These are phyloP conservation scores for Chenopodium suecicum DNA, from an alignment of 148 eudicot genomes.

Conservation along the genomic window DNA sequence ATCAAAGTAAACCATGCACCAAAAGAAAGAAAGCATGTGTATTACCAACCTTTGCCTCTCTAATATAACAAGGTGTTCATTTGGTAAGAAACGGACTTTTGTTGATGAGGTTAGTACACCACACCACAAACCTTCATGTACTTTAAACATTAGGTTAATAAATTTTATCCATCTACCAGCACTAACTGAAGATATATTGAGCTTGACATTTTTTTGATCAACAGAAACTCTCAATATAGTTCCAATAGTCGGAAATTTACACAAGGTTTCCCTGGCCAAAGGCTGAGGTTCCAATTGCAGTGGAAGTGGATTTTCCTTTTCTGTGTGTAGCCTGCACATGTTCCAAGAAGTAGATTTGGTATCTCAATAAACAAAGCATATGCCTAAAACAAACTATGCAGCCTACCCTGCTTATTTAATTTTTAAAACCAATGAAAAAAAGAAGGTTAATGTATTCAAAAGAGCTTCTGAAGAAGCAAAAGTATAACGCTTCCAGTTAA, in stretches of 20 bases:
- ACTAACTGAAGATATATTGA: conserved; percentile 48
- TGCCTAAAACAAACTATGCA: not conserved
- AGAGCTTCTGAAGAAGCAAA: not conserved
- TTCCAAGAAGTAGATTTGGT: conserved; percentile 19
- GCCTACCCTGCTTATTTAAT: not conserved
- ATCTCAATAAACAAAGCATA: not conserved
- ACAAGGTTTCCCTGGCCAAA: conserved; percentile 58
- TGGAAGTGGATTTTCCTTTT: conserved; percentile 56
- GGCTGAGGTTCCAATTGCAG: conserved; percentile 53
- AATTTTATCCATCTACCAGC: conserved; percentile 71
- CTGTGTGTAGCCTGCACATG: conserved; percentile 57
- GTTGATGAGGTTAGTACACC: conserved; percentile 60
- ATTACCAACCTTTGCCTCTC: conserved; percentile 54
- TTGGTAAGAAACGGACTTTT: conserved; percentile 55
- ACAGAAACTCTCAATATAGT: conserved; percentile 62
- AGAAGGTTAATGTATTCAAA: not conserved
- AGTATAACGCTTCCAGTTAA: not conserved
- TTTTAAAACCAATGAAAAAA: not conserved
- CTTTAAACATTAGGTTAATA: conserved; percentile 42
- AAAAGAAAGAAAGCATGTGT: not conserved
- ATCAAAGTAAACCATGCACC: not conserved
- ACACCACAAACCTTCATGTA: conserved; percentile 58
- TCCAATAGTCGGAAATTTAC: conserved; percentile 67
- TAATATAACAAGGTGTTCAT: conserved; percentile 48
- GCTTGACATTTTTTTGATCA: conserved; percentile 42